Evolutionary conservation across 2,329 filamentous ascomycete species (phyloP).

Genomic region (Aspergillus calidoustus): DNA sequence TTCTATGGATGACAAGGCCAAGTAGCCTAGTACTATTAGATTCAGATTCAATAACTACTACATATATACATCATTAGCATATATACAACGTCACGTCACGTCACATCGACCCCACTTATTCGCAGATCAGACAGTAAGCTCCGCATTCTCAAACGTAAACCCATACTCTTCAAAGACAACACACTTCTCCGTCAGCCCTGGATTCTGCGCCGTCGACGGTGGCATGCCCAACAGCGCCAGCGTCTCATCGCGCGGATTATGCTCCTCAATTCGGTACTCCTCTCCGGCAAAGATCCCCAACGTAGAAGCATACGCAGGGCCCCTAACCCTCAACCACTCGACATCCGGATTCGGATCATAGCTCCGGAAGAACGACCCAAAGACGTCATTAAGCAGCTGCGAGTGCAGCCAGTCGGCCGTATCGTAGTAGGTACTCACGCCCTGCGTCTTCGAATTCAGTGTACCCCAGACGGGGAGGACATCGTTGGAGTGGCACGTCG

Average conservation of each 20-base stretch:
- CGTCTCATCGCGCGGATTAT: conserved; percentile 13
- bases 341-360: conserved; percentile 28
- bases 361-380: conserved; percentile 28
- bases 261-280: conserved; percentile 21
- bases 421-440: conserved; percentile 31
- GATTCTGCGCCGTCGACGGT: conserved; percentile 21
- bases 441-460: conserved; percentile 28
- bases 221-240: conserved; percentile 25
- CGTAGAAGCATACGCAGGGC: conserved; percentile 28
- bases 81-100: neutral
- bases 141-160: conserved; percentile 31
- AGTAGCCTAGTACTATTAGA: neutral
- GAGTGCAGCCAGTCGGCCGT: conserved; percentile 27
- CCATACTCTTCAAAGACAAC: conserved; percentile 30
- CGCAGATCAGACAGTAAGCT: conserved; percentile 11
- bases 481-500: conserved; percentile 33
- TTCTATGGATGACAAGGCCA: no score
- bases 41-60: neutral
- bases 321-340: conserved; percentile 23
- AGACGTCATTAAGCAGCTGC: conserved; percentile 32
- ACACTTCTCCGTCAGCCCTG: conserved; percentile 24
- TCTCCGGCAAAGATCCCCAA: conserved; percentile 20
- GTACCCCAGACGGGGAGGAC: conserved; percentile 34
- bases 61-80: neutral
- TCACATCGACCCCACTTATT: no score